A percentile compares a stretch with the other conserved stretches of the same genome.
These are phyloP conservation scores for Carallia pectinifolia DNA, from an alignment of 345 rosid species.

Conservation along the genomic window DNA sequence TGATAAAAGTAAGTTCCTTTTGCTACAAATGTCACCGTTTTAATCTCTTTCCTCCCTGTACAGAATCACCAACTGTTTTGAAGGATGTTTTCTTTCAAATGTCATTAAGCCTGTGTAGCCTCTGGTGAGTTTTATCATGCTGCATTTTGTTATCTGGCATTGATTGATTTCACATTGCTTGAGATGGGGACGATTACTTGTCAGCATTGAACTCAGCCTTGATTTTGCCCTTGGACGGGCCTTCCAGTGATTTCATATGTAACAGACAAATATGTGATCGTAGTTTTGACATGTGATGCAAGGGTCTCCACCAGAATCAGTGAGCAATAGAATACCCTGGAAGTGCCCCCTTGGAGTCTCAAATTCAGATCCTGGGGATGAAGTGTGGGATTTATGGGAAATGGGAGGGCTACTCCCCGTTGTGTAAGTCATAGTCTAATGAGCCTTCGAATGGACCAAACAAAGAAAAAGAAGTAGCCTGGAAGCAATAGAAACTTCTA, in stretches of 20 bases:
- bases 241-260: neutral
- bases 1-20: conserved; percentile 33
- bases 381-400: too few species aligned
- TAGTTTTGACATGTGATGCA: neutral
- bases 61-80: neutral
- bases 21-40: neutral
- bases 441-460: too few species aligned
- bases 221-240: neutral
- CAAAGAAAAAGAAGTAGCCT: neutral
- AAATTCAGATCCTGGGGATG: too few species aligned
- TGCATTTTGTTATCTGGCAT: neutral
- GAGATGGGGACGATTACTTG: neutral
- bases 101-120: neutral
- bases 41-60: neutral
- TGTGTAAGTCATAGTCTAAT: too few species aligned
- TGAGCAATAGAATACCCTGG: neutral
- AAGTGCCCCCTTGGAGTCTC: neutral
- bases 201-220: neutral
- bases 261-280: neutral
- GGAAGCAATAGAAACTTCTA: neutral
- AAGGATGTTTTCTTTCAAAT: neutral
- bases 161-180: neutral
- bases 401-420: too few species aligned
- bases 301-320: neutral
- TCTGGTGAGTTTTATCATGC: too few species aligned